A percentile compares a stretch with the other conserved stretches of the same genome.
Conservation (phyloP, 805 yeast species). For the Candida morakotiae region DNA sequence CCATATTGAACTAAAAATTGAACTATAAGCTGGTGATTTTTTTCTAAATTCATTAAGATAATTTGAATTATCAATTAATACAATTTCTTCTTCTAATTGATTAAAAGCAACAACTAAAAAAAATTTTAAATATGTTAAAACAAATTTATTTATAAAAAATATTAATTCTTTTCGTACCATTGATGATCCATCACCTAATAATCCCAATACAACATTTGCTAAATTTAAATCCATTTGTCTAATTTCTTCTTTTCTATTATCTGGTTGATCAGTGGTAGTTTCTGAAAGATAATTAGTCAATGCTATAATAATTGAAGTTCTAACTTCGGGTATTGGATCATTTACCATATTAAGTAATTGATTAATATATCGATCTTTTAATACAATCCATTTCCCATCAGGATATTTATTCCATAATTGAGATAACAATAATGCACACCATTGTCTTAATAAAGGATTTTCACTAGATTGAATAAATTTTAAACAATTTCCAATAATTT, state of each 20-base stretch:
- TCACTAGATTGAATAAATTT: slow-evolving; percentile 68
- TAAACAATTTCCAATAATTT: slow-evolving; percentile 63
- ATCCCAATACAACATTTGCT: slow-evolving; percentile 61
- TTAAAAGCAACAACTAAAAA: slow-evolving; percentile 85
- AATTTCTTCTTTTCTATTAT: slow-evolving; percentile 42
- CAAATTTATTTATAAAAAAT: slow-evolving; percentile 71
- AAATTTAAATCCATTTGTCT: slow-evolving; percentile 67
- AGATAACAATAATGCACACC: slow-evolving; percentile 80
- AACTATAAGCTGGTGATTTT: slow-evolving; percentile 78
- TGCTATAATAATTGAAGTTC: slow-evolving; percentile 78
- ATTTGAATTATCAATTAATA: slow-evolving; percentile 58
- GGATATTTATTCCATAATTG: slow-evolving; percentile 71
- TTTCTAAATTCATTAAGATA: slow-evolving; percentile 61
- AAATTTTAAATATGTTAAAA: slow-evolving; percentile 63
- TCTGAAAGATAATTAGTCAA: slow-evolving; percentile 64
- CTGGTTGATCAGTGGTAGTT: slow-evolving; percentile 14
- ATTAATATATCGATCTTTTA: slow-evolving; percentile 58
- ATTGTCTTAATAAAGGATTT: slow-evolving; percentile 82
- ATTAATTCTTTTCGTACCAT: slow-evolving; percentile 83
- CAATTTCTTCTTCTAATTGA: slow-evolving; percentile 76
- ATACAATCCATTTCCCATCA: slow-evolving; percentile 70
- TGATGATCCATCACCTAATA: slow-evolving; percentile 85
- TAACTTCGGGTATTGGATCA: slow-evolving; percentile 94
- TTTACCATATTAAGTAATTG: slow-evolving; percentile 54
- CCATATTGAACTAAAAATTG: slow-evolving; percentile 84